Percentiles rank a stretch among this genome's conserved stretches.
These are phyloP conservation scores for Alternaria gansuensis DNA, from an alignment of 2,329 filamentous ascomycete genomes.

Conservation along the genomic window DNA sequence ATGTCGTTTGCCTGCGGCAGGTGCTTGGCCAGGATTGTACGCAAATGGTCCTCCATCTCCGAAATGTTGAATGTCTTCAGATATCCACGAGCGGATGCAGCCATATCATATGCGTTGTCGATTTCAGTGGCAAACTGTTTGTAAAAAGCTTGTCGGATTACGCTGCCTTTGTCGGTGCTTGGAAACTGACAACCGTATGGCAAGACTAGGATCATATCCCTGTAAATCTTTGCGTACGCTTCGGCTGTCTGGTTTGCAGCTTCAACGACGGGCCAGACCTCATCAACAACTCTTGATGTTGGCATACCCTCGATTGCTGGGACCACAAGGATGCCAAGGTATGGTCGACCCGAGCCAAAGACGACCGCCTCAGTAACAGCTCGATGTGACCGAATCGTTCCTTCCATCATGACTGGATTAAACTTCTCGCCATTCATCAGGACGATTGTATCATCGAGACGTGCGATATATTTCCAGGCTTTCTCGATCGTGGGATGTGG, in stretches of 20 bases:
- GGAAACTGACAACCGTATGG: conserved; percentile 59
- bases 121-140: conserved; percentile 60
- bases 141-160: conserved; percentile 64
- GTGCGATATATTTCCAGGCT: conserved; percentile 58
- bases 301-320: conserved; percentile 35
- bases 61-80: background rate
- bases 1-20: conserved; percentile 23
- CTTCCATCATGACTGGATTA: conserved; percentile 62
- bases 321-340: conserved; percentile 65
- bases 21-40: conserved; percentile 24
- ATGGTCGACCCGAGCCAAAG: conserved; percentile 63
- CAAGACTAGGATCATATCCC: conserved; percentile 63
- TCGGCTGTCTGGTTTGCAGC: conserved; percentile 60
- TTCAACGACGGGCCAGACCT: conserved; percentile 61
- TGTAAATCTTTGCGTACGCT: conserved; percentile 63
- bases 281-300: conserved; percentile 45
- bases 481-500: conserved; percentile 56
- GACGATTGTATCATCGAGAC: conserved; percentile 59
- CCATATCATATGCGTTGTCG: conserved; percentile 56
- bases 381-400: conserved; percentile 61
- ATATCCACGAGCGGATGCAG: conserved; percentile 15
- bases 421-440: conserved; percentile 62
- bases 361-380: conserved; percentile 65
- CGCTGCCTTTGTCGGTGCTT: conserved; percentile 65
- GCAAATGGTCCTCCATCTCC: conserved; percentile 27